Percentiles rank a stretch among this genome's conserved stretches.
Evolutionary conservation across 495 filamentous ascomycete species (phyloP).

Genomic region (Chaetomium tenue): DNA sequence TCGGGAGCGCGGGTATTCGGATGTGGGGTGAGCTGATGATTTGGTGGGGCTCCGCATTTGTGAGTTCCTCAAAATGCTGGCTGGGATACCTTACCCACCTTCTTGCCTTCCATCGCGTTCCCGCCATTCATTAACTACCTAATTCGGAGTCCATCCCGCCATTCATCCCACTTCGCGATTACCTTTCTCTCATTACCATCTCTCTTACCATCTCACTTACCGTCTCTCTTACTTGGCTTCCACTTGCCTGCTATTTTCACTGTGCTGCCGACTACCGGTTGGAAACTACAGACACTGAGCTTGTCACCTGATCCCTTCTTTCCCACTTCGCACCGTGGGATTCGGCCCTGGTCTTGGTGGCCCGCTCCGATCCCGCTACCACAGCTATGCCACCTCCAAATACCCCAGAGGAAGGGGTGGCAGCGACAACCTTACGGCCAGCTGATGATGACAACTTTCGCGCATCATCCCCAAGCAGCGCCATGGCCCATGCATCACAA

Average conservation of each 20-base stretch:
- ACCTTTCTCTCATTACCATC: neutral
- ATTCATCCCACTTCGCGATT: neutral
- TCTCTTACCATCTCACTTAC: too few relatives aligned
- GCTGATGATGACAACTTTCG: neutral
- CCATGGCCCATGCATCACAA: constrained; percentile 12
- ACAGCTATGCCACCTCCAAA: constrained; percentile 27
- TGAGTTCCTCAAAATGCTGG: neutral
- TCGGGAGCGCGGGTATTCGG: neutral
- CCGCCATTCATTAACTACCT: neutral
- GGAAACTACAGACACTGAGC: too few relatives aligned
- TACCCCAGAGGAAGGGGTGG: constrained; percentile 23
- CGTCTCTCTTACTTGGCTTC: too few relatives aligned
- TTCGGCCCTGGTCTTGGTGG: neutral
- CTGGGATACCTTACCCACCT: neutral
- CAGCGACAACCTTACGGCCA: neutral
- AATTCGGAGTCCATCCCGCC: neutral
- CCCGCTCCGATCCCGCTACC: neutral
- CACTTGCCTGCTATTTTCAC: neutral
- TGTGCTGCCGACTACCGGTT: too few relatives aligned
- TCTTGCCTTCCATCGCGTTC: neutral
- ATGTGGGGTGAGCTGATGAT: neutral
- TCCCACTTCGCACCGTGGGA: neutral
- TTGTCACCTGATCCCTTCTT: neutral
- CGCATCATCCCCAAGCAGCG: neutral
- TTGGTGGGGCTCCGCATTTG: neutral